These are phyloP conservation scores for Cubamyces sp. DNA, from an alignment of 768 basidiomycete genomes.

Conservation along the genomic window DNA sequence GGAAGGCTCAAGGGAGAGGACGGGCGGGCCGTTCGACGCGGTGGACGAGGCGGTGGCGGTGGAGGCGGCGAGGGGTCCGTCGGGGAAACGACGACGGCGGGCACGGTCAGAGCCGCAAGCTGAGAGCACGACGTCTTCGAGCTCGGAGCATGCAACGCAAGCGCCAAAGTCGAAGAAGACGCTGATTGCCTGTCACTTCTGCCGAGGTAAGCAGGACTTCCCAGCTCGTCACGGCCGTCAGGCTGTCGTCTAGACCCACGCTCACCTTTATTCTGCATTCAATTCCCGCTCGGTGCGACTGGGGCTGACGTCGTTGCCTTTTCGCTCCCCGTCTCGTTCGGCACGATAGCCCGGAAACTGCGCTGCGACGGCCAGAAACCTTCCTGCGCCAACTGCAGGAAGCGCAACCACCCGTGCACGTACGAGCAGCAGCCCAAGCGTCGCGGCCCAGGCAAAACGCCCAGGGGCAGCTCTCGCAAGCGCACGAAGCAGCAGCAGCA, in stretches of 20 bases:
- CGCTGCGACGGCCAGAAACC: conserved; percentile 72
- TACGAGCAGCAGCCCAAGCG: conserved; percentile 58
- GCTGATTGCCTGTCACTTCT: conserved; percentile 75
- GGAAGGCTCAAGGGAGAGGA: conserved; percentile 1
- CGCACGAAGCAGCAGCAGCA: not conserved
- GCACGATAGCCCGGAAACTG: conserved; percentile 66
- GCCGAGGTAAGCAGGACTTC: conserved; percentile 56
- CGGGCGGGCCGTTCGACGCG: not conserved
- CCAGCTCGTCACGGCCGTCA: not conserved
- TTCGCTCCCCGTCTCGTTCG: conserved; percentile 4
- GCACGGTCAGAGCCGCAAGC: not conserved
- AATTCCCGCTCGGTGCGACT: conserved; percentile 3
- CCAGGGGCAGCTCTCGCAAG: conserved; percentile 46
- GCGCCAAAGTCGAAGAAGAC: conserved; percentile 47
- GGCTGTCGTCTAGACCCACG: not conserved
- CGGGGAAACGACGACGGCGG: conserved; percentile 2
- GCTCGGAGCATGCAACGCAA: conserved; percentile 21
- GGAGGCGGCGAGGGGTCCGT: not conserved
- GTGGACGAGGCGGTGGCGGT: conserved; percentile 18
- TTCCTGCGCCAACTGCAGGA: conserved; percentile 62
- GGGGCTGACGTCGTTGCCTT: conserved; percentile 8
- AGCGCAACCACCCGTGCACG: conserved; percentile 53
- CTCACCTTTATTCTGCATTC: not conserved
- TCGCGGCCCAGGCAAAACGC: conserved; percentile 77
- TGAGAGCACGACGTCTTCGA: conserved; percentile 22